Evolutionary conservation across 192 early-diverging fungal genomes (phyloP).

Genomic region (Podila minutissima): DNA sequence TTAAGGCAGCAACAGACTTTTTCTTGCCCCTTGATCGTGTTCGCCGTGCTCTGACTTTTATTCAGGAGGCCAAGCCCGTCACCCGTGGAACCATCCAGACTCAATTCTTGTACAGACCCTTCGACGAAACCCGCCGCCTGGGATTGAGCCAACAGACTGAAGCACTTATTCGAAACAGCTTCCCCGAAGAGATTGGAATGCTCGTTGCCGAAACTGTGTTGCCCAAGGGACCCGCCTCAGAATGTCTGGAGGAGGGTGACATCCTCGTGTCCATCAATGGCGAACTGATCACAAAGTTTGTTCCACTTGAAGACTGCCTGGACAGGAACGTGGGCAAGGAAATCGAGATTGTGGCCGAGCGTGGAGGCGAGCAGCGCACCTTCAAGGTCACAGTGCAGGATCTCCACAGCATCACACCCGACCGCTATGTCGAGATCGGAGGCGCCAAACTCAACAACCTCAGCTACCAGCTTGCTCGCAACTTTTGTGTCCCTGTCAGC

Average conservation of each 20-base stretch:
- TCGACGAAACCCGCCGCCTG: constrained; percentile 78
- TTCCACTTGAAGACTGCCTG: constrained; percentile 75
- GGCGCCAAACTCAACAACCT: constrained; percentile 80
- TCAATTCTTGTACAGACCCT: constrained; percentile 79
- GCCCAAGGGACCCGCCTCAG: constrained; percentile 75
- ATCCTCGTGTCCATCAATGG: constrained; percentile 77
- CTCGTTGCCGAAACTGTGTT: constrained; percentile 79
- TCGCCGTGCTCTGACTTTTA: constrained; percentile 61
- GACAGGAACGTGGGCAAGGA: constrained; percentile 73
- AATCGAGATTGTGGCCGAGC: constrained; percentile 68
- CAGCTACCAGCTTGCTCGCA: constrained; percentile 77
- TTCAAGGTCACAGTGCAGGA: constrained; percentile 70
- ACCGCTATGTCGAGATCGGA: constrained; percentile 87
- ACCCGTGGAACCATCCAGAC: constrained; percentile 78
- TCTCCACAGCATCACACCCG: constrained; percentile 86
- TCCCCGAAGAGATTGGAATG: constrained; percentile 81
- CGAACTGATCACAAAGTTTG: constrained; percentile 83
- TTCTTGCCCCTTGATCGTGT: constrained; percentile 86
- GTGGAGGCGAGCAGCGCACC: constrained; percentile 75
- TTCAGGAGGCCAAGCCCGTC: constrained; percentile 59
- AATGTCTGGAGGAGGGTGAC: constrained; percentile 79
- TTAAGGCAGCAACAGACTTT: constrained; percentile 83
- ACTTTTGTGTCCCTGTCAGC: constrained; percentile 70
- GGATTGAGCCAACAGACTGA: constrained; percentile 74
- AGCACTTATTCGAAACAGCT: constrained; percentile 63